phyloP scores from a whole-genome alignment of 2,329 filamentous ascomycete species.

The Paecilomyces niveus region DNA sequence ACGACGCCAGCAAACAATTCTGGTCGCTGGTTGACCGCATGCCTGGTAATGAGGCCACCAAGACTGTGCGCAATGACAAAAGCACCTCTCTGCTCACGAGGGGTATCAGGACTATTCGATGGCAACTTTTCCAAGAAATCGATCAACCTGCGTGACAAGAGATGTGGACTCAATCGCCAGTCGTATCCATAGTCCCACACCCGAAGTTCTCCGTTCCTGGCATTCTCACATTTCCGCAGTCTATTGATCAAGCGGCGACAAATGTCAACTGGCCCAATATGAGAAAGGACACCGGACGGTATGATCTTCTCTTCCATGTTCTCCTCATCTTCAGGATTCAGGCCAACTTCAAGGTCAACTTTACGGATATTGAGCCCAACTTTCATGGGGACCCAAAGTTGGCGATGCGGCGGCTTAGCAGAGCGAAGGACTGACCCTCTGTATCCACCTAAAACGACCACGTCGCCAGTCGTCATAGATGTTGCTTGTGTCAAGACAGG shows the following conservation, averaged over 20 bases:
- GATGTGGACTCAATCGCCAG: constrained; percentile 78
- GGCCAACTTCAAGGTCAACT: constrained; percentile 80
- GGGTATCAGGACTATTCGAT: constrained; percentile 58
- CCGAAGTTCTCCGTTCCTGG: constrained; percentile 61
- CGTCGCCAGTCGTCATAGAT: constrained; percentile 67
- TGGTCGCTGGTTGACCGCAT: constrained; percentile 77
- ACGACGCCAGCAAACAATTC: constrained; percentile 80
- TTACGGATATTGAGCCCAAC: constrained; percentile 86
- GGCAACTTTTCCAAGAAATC: constrained; percentile 66
- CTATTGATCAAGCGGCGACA: constrained; percentile 74
- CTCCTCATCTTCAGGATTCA: constrained; percentile 75
- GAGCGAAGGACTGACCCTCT: constrained; percentile 84
- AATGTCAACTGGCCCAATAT: constrained; percentile 88
- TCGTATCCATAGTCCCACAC: constrained; percentile 93
- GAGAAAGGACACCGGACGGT: constrained; percentile 78
- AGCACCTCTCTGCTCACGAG: constrained; percentile 57
- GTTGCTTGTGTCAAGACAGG: constrained; percentile 53
- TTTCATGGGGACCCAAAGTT: constrained; percentile 91
- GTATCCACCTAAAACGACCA: constrained; percentile 86
- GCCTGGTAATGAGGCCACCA: constrained; percentile 78
- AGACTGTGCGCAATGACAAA: constrained; percentile 78
- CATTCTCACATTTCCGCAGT: constrained; percentile 66
- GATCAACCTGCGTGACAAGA: constrained; percentile 65
- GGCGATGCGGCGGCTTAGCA: constrained; percentile 71
- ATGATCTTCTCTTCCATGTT: constrained; percentile 76